Conservation (phyloP, 495 filamentous ascomycete species). For the Tuber brumale region DNA sequence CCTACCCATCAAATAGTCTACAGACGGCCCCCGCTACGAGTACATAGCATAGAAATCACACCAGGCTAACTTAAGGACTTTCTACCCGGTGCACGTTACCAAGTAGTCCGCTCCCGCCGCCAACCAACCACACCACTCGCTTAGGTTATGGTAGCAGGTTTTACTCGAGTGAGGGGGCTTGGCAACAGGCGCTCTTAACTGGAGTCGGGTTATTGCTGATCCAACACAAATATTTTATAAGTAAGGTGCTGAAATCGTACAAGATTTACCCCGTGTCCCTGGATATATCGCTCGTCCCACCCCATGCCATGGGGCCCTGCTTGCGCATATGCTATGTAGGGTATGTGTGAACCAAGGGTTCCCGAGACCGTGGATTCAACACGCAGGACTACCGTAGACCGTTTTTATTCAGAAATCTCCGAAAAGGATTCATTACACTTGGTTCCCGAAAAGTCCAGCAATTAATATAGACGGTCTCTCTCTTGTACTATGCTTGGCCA, state of each 20-base stretch:
- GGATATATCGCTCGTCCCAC: not conserved
- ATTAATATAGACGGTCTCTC: not conserved
- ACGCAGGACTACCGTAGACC: not conserved
- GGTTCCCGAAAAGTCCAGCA: not conserved
- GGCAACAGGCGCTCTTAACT: not conserved
- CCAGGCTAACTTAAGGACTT: no score
- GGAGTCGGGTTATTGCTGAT: not conserved
- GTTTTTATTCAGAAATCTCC: not conserved
- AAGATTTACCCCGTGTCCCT: conserved; percentile 1
- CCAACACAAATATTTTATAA: not conserved
- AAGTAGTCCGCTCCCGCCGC: not conserved
- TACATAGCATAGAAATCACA: not conserved
- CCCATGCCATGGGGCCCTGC: not conserved
- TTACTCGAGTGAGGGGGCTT: conserved; percentile 3
- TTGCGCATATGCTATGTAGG: not conserved
- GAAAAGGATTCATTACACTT: not conserved
- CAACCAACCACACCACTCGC: not conserved
- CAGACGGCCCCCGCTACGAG: no score
- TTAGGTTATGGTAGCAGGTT: not conserved
- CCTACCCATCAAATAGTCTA: no score
- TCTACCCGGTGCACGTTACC: not conserved
- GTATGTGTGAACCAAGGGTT: not conserved
- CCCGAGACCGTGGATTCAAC: not conserved
- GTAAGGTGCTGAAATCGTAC: not conserved
- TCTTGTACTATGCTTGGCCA: not conserved